A percentile compares a stretch with the other conserved stretches of the same genome.
Conservation (phyloP, 345 rosid species). For the Salix caprea region DNA sequence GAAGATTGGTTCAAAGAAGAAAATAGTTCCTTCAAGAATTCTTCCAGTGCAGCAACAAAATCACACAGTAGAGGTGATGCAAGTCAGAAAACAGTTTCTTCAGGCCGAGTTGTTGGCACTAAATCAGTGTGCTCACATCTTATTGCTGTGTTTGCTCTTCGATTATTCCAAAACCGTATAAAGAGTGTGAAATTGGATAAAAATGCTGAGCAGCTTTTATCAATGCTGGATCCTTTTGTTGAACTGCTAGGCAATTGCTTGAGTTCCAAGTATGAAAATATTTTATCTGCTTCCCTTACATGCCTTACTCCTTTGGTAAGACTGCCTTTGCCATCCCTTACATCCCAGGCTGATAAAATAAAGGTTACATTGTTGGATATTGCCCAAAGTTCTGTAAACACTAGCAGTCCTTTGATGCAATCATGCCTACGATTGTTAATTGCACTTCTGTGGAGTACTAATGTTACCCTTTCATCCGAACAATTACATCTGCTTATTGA, state of each 20-base stretch:
- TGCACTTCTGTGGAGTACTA: constrained; percentile 55
- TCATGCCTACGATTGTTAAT: constrained; percentile 80
- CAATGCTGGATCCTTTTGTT: constrained; percentile 87
- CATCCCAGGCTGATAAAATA: constrained; percentile 65
- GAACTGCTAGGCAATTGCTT: constrained; percentile 60
- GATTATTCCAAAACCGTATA: constrained; percentile 48
- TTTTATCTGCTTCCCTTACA: constrained; percentile 66
- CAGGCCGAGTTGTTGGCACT: constrained; percentile 28
- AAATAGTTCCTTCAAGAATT: constrained; percentile 32
- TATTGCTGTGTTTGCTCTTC: constrained; percentile 72
- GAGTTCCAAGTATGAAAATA: constrained; percentile 80
- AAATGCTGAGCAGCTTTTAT: constrained; percentile 37
- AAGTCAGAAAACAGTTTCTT: constrained; percentile 22
- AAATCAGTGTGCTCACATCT: constrained; percentile 56
- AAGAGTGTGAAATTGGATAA: constrained; percentile 50
- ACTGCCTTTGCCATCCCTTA: constrained; percentile 73
- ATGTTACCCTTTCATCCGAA: constrained; percentile 61
- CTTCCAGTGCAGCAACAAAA: constrained; percentile 24
- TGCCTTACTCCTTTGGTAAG: constrained; percentile 70
- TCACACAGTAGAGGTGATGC: constrained; percentile 23
- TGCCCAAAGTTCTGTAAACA: constrained; percentile 55
- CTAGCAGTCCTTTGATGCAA: constrained; percentile 59
- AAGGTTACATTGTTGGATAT: constrained; percentile 62
- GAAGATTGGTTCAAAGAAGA: constrained; percentile 55
- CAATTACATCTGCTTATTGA: constrained; percentile 61